Evolutionary conservation across 2,329 filamentous ascomycete species (phyloP).

Genomic region (Colletotrichum cordylinicola): DNA sequence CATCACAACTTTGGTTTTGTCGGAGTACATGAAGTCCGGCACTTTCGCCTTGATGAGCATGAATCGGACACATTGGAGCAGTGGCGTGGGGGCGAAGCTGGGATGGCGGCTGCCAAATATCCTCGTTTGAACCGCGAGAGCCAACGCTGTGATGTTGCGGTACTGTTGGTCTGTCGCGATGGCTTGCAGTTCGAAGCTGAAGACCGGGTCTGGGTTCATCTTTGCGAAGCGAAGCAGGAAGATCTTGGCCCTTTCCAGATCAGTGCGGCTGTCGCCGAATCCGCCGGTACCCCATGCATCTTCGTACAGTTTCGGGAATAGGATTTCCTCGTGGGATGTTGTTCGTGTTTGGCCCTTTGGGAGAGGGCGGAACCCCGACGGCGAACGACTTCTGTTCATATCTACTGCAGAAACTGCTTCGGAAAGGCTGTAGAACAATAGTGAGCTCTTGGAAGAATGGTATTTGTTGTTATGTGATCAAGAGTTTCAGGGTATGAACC

Average conservation of each 20-base stretch:
- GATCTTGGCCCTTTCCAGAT: conserved; percentile 34
- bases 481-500: accelerated
- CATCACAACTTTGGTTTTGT: neutral
- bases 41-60: neutral
- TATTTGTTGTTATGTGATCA: too few relatives aligned
- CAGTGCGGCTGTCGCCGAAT: conserved; percentile 5
- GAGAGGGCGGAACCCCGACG: neutral
- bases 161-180: conserved; percentile 31
- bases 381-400: neutral
- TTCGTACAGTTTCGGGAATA: neutral
- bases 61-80: conserved; percentile 36
- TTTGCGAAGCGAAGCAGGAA: conserved; percentile 34
- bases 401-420: accelerated
- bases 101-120: conserved; percentile 33
- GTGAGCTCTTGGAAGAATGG: too few relatives aligned
- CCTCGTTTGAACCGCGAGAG: conserved; percentile 29
- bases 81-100: conserved; percentile 31
- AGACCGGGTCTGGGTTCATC: conserved; percentile 24
- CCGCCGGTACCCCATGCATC: neutral
- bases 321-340: neutral
- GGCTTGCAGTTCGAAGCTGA: conserved; percentile 28
- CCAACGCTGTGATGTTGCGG: conserved; percentile 23
- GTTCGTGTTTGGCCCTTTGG: neutral
- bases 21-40: neutral
- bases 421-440: accelerated